A percentile compares a stretch with the other conserved stretches of the same genome.
These are phyloP conservation scores for Fusarium mundagurra DNA, from an alignment of 2,329 filamentous ascomycete genomes.

Conservation along the genomic window DNA sequence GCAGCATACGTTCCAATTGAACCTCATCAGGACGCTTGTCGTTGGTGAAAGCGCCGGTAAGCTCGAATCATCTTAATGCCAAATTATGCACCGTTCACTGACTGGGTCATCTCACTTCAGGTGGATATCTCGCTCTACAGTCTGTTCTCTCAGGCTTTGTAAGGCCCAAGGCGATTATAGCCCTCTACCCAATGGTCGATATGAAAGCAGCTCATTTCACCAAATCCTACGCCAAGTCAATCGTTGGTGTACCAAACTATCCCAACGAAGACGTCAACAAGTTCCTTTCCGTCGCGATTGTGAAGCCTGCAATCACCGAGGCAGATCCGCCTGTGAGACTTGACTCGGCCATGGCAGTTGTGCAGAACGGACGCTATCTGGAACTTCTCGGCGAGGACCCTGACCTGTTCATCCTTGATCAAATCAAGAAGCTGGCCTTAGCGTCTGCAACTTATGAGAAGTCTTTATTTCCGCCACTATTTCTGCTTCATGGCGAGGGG, in stretches of 20 bases:
- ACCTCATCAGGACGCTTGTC: fast-evolving
- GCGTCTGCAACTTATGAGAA: fast-evolving
- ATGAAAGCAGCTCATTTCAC: neutral
- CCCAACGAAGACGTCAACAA: neutral
- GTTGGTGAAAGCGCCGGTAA: neutral
- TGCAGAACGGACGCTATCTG: neutral
- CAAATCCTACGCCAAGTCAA: neutral
- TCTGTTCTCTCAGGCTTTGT: neutral
- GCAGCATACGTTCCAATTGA: neutral
- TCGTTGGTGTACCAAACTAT: neutral
- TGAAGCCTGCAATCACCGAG: neutral
- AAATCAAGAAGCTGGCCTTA: too few species aligned
- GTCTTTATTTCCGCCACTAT: neutral
- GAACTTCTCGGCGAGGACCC: neutral
- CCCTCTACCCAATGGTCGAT: neutral
- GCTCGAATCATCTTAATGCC: neutral
- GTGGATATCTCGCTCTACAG: neutral
- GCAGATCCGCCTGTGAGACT: neutral
- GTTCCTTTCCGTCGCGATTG: neutral
- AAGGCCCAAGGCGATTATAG: neutral
- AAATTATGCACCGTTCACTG: neutral
- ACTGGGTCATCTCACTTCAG: neutral
- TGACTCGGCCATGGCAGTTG: neutral
- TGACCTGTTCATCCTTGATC: neutral
- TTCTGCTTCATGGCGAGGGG: neutral